Percentiles rank a stretch among this genome's conserved stretches.
Evolutionary conservation across 164 flowering plant genomes (phyloP).

Genomic region (Liquidambar formosana): DNA sequence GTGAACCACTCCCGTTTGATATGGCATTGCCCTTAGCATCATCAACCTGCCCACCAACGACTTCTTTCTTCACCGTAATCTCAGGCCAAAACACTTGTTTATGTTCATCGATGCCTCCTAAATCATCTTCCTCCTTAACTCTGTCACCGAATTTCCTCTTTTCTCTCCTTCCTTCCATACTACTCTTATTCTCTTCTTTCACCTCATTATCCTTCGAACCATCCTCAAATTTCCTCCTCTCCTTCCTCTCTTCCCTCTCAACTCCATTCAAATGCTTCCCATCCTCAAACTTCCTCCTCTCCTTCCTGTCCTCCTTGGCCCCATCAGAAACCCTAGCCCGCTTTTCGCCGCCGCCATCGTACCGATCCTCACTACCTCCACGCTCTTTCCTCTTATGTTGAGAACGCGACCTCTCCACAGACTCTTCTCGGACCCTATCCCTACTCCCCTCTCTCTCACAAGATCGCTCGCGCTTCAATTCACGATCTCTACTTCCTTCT

Average conservation of each 20-base stretch:
- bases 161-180: neutral
- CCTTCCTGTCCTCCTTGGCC: constrained; percentile 36
- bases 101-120: constrained; percentile 12
- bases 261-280: neutral
- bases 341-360: constrained; percentile 39
- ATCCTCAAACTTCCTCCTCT: constrained; percentile 25
- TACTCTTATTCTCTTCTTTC: no score
- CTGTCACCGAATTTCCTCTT: constrained; percentile 16
- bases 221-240: constrained; percentile 43
- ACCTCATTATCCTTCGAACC: constrained; percentile 10
- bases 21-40: constrained; percentile 1
- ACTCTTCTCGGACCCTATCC: constrained; percentile 20
- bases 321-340: constrained; percentile 45
- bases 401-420: constrained; percentile 23
- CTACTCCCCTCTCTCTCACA: constrained; percentile 11
- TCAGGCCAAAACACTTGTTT: constrained; percentile 12
- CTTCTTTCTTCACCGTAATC: constrained; percentile 22
- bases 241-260: constrained; percentile 26
- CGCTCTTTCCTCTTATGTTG: constrained; percentile 73
- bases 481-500: constrained; percentile 7
- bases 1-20: constrained; percentile 32
- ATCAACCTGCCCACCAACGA: constrained; percentile 10
- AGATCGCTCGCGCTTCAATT: constrained; percentile 13
- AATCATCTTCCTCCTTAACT: constrained; percentile 13
- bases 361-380: constrained; percentile 47